Conservation (phyloP, 306 rosid genomes). For the Potentilla sterilis region DNA sequence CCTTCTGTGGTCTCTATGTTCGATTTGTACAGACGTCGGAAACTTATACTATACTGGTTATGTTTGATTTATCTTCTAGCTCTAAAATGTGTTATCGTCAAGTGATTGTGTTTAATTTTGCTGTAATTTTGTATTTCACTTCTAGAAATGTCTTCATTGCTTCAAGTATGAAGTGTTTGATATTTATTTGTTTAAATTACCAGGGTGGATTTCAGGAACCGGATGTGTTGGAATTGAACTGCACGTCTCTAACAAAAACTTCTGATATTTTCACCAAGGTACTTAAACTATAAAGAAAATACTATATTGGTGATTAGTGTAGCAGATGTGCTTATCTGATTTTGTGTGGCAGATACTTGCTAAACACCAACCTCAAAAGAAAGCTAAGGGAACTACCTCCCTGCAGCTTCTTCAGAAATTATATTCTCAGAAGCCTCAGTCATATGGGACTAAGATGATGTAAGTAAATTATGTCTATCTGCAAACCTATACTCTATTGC, state of each 20-base stretch:
- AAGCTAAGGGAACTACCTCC: conserved; percentile 43
- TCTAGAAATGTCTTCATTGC: not conserved
- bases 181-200: conserved; percentile 9
- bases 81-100: not conserved
- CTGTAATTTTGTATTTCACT: not conserved
- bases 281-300: conserved; percentile 9
- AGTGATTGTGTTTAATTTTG: not conserved
- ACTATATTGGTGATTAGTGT: conserved; percentile 2
- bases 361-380: conserved; percentile 37
- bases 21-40: not conserved
- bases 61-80: not conserved
- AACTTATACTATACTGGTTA: too few relatives aligned
- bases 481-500: not conserved
- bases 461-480: conserved; percentile 32
- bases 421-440: conserved; percentile 58
- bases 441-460: conserved; percentile 57
- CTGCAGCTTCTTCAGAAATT: conserved; percentile 70
- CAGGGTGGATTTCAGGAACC: conserved; percentile 61
- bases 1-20: not conserved
- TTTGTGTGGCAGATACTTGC: conserved; percentile 57
- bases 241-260: conserved; percentile 67
- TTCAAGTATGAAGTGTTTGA: not conserved
- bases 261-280: conserved; percentile 80
- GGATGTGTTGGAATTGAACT: conserved; percentile 61
- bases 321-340: conserved; percentile 19